Evolutionary conservation across 352 stramenopile genomes (phyloP).

Genomic region (Phytophthora constricta): DNA sequence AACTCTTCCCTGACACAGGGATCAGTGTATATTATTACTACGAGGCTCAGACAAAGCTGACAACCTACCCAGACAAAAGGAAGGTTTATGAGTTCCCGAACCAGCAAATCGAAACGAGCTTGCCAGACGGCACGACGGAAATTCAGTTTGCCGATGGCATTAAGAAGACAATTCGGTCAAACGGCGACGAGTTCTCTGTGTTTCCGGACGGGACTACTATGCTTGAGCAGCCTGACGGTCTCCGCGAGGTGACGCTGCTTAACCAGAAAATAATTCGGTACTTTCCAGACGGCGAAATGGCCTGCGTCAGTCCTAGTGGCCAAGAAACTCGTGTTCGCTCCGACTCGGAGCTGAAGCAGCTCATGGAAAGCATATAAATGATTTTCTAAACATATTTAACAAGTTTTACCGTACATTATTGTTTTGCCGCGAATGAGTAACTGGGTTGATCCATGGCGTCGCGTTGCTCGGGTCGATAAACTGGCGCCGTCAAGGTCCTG

Average conservation of each 20-base stretch:
- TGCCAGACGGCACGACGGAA: slow-evolving; percentile 92
- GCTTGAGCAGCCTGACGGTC: slow-evolving; percentile 70
- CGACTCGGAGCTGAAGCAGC: slow-evolving; percentile 63
- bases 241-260: slow-evolving; percentile 81
- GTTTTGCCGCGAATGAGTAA: no score
- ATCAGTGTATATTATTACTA: slow-evolving; percentile 96
- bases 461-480: no score
- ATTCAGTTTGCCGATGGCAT: slow-evolving; percentile 96
- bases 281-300: slow-evolving; percentile 77
- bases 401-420: no score
- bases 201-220: slow-evolving; percentile 88
- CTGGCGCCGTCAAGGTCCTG: no score
- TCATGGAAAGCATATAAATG: slow-evolving; percentile 52
- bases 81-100: slow-evolving; percentile 98
- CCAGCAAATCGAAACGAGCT: slow-evolving; percentile 94
- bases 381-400: slow-evolving; percentile 33
- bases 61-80: slow-evolving; percentile 92
- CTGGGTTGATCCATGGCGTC: no score
- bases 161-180: slow-evolving; percentile 83
- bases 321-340: slow-evolving; percentile 66
- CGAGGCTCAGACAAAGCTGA: slow-evolving; percentile 93
- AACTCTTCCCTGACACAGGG: slow-evolving; percentile 81
- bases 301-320: slow-evolving; percentile 50
- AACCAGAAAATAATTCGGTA: slow-evolving; percentile 79
- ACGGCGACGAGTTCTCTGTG: slow-evolving; percentile 80